These are phyloP conservation scores for Suillus variegatus DNA, from an alignment of 768 basidiomycete species.

Conservation along the genomic window DNA sequence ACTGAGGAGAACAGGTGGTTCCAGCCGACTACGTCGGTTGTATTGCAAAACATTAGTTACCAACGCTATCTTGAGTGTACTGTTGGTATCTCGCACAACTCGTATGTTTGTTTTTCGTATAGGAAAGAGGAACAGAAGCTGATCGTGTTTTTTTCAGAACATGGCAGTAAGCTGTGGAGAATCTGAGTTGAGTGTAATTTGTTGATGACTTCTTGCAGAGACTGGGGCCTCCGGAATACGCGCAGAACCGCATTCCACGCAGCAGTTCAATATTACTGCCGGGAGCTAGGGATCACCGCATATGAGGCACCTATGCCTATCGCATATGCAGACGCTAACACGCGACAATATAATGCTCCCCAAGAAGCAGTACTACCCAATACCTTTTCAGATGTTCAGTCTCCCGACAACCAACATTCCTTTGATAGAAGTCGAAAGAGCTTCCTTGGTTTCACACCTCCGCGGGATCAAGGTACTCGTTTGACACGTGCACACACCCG, in stretches of 20 bases:
- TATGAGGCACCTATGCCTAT: constrained; percentile 64
- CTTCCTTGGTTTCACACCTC: constrained; percentile 33
- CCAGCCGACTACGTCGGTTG: constrained; percentile 64
- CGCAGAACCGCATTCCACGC: constrained; percentile 81
- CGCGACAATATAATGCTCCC: constrained; percentile 11
- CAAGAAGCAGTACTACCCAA: constrained; percentile 4
- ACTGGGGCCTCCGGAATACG: constrained; percentile 62
- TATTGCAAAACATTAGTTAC: constrained; percentile 61
- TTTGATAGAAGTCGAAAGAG: constrained; percentile 12
- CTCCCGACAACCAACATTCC: constrained; percentile 38
- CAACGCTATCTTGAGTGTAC: constrained; percentile 71
- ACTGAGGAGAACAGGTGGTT: constrained; percentile 84
- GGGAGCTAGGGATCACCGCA: constrained; percentile 65
- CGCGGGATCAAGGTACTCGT: constrained; percentile 15
- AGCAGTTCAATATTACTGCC: constrained; percentile 72
- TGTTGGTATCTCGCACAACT: constrained; percentile 60
- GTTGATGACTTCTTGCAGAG: constrained; percentile 27
- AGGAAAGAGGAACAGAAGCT: background rate
- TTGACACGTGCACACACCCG: constrained; percentile 16
- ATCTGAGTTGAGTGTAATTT: background rate
- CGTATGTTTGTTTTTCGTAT: constrained; percentile 31
- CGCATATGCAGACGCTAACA: constrained; percentile 39
- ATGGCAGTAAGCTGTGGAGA: constrained; percentile 32
- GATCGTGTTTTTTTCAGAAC: constrained; percentile 24
- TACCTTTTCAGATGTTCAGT: constrained; percentile 46